These are phyloP conservation scores for Takakia lepidozioides DNA, from an alignment of 225 moss, liverwort and hornwort species.

Conservation along the genomic window DNA sequence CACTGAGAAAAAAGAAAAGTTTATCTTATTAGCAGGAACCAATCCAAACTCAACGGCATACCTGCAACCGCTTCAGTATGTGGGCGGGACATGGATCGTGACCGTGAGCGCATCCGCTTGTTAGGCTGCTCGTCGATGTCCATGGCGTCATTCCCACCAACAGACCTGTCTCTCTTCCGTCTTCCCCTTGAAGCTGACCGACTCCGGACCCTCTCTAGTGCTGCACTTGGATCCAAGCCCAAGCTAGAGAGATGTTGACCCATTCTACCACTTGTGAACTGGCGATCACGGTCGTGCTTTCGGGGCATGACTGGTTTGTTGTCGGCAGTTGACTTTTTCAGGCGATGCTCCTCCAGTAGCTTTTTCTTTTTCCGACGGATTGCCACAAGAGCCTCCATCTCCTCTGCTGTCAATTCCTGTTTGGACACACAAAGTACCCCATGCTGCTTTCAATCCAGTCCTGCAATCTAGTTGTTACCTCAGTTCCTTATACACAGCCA, in stretches of 20 bases:
- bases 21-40: not conserved
- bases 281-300: slow-evolving; percentile 66
- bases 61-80: slow-evolving; percentile 80
- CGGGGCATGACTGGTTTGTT: slow-evolving; percentile 90
- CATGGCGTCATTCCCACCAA: slow-evolving; percentile 49
- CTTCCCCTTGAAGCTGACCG: slow-evolving; percentile 64
- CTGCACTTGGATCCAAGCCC: slow-evolving; percentile 84
- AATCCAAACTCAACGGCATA: too few relatives aligned
- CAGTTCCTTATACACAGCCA: too few relatives aligned
- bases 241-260: slow-evolving; percentile 82
- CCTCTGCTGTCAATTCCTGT: slow-evolving; percentile 62
- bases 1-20: not conserved
- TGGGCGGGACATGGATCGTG: slow-evolving; percentile 78
- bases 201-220: slow-evolving; percentile 71
- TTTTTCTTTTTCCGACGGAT: slow-evolving; percentile 90
- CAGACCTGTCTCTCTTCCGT: slow-evolving; percentile 86
- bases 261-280: slow-evolving; percentile 79
- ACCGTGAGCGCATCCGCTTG: slow-evolving; percentile 61
- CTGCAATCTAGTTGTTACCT: too few relatives aligned
- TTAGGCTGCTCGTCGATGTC: slow-evolving; percentile 79
- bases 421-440: too few relatives aligned
- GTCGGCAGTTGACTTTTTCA: slow-evolving; percentile 85
- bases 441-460: too few relatives aligned
- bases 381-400: slow-evolving; percentile 78
- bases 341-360: slow-evolving; percentile 76